These are phyloP conservation scores for Xerocomus amazonicus DNA, from an alignment of 1,284 basidiomycete genomes.

Conservation along the genomic window DNA sequence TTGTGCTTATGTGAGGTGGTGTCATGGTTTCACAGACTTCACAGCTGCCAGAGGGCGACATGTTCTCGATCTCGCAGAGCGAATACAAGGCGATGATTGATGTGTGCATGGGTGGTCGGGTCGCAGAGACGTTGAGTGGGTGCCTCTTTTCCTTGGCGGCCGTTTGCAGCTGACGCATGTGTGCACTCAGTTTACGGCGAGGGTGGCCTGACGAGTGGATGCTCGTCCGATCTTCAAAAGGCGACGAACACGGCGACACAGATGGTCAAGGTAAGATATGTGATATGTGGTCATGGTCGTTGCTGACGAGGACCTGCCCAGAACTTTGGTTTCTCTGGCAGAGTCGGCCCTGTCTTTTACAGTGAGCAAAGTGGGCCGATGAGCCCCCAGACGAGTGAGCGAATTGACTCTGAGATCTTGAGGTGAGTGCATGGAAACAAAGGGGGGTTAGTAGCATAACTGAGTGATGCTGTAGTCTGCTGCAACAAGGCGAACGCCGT, in stretches of 20 bases:
- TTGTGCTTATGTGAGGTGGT: slow-evolving; percentile 10
- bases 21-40: slow-evolving; percentile 57
- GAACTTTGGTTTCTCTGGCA: slow-evolving; percentile 84
- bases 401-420: slow-evolving; percentile 82
- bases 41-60: slow-evolving; percentile 82
- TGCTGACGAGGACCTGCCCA: slow-evolving; percentile 24
- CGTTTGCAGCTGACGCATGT: slow-evolving; percentile 1
- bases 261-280: slow-evolving; percentile 77
- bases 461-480: slow-evolving; percentile 46
- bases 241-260: slow-evolving; percentile 79
- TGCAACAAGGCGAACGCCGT: slow-evolving; percentile 72
- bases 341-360: slow-evolving; percentile 80
- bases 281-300: not conserved
- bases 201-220: slow-evolving; percentile 88
- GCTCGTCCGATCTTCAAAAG: slow-evolving; percentile 77
- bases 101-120: slow-evolving; percentile 89
- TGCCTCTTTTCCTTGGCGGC: not conserved
- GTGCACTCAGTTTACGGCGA: slow-evolving; percentile 70
- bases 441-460: not conserved
- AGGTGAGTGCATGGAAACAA: slow-evolving; percentile 46
- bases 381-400: slow-evolving; percentile 70
- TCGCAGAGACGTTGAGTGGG: slow-evolving; percentile 86
- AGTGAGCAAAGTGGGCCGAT: slow-evolving; percentile 67
- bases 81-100: slow-evolving; percentile 81
- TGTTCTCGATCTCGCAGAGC: slow-evolving; percentile 64